These are phyloP conservation scores for Chrysoporthe deuterocubensis DNA, from an alignment of 2,329 filamentous ascomycete species.

Conservation along the genomic window DNA sequence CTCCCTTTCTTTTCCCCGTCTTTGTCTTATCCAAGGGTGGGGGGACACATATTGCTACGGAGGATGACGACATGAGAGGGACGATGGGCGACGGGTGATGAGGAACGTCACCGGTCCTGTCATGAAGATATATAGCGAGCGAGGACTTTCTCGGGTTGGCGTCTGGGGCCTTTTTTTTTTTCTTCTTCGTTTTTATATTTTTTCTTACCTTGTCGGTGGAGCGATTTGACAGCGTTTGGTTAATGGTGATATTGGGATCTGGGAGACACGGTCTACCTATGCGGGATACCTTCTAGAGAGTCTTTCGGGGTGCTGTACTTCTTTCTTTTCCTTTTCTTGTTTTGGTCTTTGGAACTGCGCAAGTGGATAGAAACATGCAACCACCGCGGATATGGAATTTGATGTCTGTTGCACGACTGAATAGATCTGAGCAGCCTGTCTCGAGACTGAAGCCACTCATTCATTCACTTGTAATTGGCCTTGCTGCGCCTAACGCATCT, in stretches of 20 bases:
- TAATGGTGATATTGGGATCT: background rate
- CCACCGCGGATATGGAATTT: background rate
- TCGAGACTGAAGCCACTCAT: no score
- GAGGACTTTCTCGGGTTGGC: background rate
- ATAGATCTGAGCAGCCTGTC: no score
- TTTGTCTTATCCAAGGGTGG: no score
- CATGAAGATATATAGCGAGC: background rate
- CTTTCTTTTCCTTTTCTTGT: no score
- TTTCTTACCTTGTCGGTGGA: background rate
- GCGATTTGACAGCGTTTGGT: background rate
- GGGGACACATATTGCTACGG: background rate
- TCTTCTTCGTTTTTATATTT: no score
- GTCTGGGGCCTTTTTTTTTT: background rate
- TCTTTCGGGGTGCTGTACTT: background rate
- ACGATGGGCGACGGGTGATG: slow-evolving; percentile 4
- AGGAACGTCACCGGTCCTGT: background rate
- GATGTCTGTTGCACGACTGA: no score
- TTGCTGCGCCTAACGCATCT: no score
- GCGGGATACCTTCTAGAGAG: slow-evolving; percentile 5
- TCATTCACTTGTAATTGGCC: no score
- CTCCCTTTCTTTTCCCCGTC: background rate
- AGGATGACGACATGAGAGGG: background rate
- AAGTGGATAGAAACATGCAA: background rate
- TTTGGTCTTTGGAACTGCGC: background rate
- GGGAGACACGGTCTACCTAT: background rate